These are phyloP conservation scores for Gentiana straminea DNA, from an alignment of 257 asterid genomes.

Conservation along the genomic window DNA sequence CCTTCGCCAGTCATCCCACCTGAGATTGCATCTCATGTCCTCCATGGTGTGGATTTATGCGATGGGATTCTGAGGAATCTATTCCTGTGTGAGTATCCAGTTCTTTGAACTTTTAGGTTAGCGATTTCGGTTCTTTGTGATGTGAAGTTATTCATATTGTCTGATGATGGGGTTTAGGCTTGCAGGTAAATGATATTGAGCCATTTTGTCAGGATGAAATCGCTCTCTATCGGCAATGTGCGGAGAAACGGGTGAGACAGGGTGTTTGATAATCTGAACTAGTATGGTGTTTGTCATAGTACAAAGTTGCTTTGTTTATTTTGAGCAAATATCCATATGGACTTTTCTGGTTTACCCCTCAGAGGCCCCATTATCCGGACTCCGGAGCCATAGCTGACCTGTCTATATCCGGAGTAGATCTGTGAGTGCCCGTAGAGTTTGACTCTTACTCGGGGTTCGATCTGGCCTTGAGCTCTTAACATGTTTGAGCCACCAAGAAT, in stretches of 20 bases:
- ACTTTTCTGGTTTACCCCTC: background rate
- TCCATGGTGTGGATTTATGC: constrained; percentile 81
- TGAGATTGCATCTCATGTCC: constrained; percentile 91
- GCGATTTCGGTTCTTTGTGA: constrained; percentile 1
- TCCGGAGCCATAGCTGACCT: too few species aligned
- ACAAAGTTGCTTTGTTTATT: background rate
- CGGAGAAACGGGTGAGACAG: constrained; percentile 37
- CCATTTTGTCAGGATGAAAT: constrained; percentile 59
- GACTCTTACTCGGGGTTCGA: too few species aligned
- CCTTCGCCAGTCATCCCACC: constrained; percentile 92
- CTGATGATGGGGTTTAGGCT: constrained; percentile 18
- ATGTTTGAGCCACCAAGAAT: too few species aligned
- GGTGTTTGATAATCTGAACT: constrained; percentile 3
- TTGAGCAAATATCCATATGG: background rate
- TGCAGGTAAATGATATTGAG: constrained; percentile 89
- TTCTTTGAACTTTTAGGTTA: background rate
- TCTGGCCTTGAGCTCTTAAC: too few species aligned
- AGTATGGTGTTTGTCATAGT: background rate
- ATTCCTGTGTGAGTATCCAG: constrained; percentile 46
- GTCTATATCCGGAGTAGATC: too few species aligned
- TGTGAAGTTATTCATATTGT: background rate
- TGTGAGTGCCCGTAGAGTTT: too few species aligned
- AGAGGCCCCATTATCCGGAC: too few species aligned
- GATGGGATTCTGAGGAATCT: constrained; percentile 88
- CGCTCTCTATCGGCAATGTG: constrained; percentile 33